Percentiles rank a stretch among this genome's conserved stretches.
phyloP scores from a whole-genome alignment of 768 basidiomycete genomes.

The Hygrocybe coccinea region DNA sequence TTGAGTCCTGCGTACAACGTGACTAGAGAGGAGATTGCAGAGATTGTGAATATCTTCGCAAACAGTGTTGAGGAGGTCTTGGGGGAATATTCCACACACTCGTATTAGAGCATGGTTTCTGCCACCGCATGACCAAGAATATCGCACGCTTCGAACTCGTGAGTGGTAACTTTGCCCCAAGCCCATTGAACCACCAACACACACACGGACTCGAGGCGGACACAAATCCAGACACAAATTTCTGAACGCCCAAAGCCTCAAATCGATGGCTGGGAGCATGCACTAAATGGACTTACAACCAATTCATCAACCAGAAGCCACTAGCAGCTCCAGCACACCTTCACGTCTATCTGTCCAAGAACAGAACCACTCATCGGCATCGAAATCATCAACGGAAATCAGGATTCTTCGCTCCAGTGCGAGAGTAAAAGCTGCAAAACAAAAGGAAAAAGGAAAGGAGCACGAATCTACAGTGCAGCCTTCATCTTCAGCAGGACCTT shows the following conservation, averaged over 20 bases:
- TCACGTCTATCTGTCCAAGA: slow-evolving; percentile 37
- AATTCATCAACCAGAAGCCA: slow-evolving; percentile 65
- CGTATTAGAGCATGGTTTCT: neutral
- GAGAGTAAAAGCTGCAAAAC: slow-evolving; percentile 69
- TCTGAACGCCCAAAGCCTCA: slow-evolving; percentile 35
- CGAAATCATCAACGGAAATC: slow-evolving; percentile 44
- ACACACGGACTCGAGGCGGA: neutral
- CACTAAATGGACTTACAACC: slow-evolving; percentile 91
- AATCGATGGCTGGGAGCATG: slow-evolving; percentile 84
- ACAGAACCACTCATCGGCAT: slow-evolving; percentile 33
- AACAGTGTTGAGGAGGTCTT: slow-evolving; percentile 53
- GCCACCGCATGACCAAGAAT: neutral
- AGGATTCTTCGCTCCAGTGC: slow-evolving; percentile 69
- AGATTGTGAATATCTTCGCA: slow-evolving; percentile 63
- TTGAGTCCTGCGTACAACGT: slow-evolving; percentile 80
- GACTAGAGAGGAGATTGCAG: slow-evolving; percentile 61
- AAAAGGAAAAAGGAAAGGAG: slow-evolving; percentile 61
- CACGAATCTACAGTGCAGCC: slow-evolving; percentile 38
- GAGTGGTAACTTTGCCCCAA: neutral
- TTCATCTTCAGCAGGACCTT: slow-evolving; percentile 32
- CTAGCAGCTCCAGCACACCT: slow-evolving; percentile 58
- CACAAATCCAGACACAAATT: neutral
- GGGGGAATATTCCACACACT: neutral
- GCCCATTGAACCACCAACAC: slow-evolving; percentile 15
- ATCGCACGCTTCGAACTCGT: neutral